Percentiles rank a stretch among this genome's conserved stretches.
Conservation (phyloP, 2,329 filamentous ascomycete genomes). For the Moelleriella libera region DNA sequence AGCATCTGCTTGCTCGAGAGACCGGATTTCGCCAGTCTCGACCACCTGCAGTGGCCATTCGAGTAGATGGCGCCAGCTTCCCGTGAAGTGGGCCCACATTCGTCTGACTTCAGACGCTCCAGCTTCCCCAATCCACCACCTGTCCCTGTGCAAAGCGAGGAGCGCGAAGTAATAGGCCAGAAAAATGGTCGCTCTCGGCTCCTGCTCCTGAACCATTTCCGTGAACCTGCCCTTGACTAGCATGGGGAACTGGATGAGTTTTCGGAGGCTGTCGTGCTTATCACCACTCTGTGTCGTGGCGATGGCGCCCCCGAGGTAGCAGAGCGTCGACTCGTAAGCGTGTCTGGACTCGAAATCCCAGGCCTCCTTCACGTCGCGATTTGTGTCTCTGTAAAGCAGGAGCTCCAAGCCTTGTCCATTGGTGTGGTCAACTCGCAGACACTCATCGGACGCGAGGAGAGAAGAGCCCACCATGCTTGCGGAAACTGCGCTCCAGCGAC, state of each 20-base stretch:
- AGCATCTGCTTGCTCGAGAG: neutral
- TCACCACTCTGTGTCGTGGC: constrained; percentile 1
- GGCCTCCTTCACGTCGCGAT: constrained; percentile 5
- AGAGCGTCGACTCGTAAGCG: constrained; percentile 8
- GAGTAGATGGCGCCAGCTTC: constrained; percentile 3
- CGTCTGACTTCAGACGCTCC: constrained; percentile 3
- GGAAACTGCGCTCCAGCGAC: constrained; percentile 2
- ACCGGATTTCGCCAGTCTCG: constrained; percentile 1
- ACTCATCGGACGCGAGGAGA: constrained; percentile 5
- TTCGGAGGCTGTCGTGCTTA: constrained; percentile 1
- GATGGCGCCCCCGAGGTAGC: constrained; percentile 7
- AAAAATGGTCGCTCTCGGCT: constrained; percentile 2
- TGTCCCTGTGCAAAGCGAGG: constrained; percentile 2
- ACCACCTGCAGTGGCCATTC: constrained; percentile 4
- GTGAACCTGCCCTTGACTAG: constrained; percentile 5
- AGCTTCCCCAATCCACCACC: constrained; percentile 5
- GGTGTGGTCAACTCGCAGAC: constrained; percentile 3
- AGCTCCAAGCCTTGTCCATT: constrained; percentile 5
- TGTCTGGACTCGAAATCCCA: constrained; percentile 8
- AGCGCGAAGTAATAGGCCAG: constrained; percentile 5
- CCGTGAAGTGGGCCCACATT: constrained; percentile 1
- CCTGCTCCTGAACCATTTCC: constrained; percentile 4
- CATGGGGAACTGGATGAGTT: constrained; percentile 6
- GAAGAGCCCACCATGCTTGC: constrained; percentile 4
- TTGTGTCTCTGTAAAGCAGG: constrained; percentile 1